phyloP scores from a whole-genome alignment of 179 eudicot genomes.

The Heliamphora pulchella region DNA sequence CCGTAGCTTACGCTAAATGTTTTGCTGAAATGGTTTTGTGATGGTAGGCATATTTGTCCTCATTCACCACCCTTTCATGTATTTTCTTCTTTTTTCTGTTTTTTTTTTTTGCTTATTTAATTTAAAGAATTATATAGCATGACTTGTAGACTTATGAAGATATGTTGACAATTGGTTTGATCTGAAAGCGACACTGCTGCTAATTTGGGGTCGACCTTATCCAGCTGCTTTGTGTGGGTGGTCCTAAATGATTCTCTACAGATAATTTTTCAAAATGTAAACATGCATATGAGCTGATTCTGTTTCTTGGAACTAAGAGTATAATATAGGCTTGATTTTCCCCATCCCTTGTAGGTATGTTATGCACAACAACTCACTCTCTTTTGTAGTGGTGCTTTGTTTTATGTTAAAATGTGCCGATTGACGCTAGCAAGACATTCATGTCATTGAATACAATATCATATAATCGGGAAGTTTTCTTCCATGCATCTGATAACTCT shows the following conservation, averaged over 20 bases:
- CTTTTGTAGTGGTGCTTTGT: not conserved
- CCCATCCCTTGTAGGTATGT: not conserved
- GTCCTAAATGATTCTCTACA: not conserved
- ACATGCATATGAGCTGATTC: not conserved
- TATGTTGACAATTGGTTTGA: too few species aligned
- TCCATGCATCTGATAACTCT: not conserved
- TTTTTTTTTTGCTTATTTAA: slow-evolving; percentile 42
- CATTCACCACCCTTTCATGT: too few species aligned
- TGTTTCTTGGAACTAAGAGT: not conserved
- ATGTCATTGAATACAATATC: not conserved
- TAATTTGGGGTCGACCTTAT: too few species aligned
- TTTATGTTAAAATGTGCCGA: not conserved
- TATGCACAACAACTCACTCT: not conserved
- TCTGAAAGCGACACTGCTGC: too few species aligned
- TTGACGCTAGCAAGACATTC: slow-evolving; percentile 1
- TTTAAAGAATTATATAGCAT: too few species aligned
- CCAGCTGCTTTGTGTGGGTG: too few species aligned
- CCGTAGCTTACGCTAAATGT: slow-evolving; percentile 32
- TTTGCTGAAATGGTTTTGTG: too few species aligned
- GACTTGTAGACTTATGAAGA: too few species aligned
- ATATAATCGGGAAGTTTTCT: not conserved
- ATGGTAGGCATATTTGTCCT: too few species aligned
- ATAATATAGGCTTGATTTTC: not conserved
- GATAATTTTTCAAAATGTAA: not conserved
- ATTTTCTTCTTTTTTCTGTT: too few species aligned